A percentile compares a stretch with the other conserved stretches of the same genome.
phyloP scores from a whole-genome alignment of 2,329 filamentous ascomycete genomes.

The Aspergillus sp. region DNA sequence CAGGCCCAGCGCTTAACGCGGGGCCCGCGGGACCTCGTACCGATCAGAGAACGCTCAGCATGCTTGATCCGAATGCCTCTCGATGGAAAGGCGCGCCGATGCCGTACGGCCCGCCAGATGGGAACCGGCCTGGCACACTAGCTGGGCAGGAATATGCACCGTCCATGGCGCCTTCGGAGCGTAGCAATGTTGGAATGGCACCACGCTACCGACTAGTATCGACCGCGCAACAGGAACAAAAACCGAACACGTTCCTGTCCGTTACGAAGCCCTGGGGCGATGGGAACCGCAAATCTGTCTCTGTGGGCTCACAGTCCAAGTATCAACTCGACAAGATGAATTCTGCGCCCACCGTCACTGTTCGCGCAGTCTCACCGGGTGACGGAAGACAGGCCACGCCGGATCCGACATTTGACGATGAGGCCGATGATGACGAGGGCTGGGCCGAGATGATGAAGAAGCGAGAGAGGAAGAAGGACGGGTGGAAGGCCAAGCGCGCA shows the following conservation, averaged over 20 bases:
- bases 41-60: slow-evolving; percentile 64
- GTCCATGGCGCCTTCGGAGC: slow-evolving; percentile 90
- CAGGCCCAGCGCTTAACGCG: slow-evolving; percentile 16
- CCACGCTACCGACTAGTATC: slow-evolving; percentile 86
- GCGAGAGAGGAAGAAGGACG: slow-evolving; percentile 40
- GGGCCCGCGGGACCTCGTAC: slow-evolving; percentile 5
- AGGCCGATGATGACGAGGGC: slow-evolving; percentile 42
- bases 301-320: slow-evolving; percentile 13
- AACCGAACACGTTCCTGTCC: slow-evolving; percentile 23
- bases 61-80: slow-evolving; percentile 58
- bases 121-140: slow-evolving; percentile 15
- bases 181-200: slow-evolving; percentile 85
- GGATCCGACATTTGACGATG: slow-evolving; percentile 21
- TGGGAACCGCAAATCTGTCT: slow-evolving; percentile 22
- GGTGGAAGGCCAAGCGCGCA: slow-evolving; percentile 37
- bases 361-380: slow-evolving; percentile 21
- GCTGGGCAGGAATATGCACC: slow-evolving; percentile 56
- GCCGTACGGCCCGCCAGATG: slow-evolving; percentile 20
- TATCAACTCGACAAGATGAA: slow-evolving; percentile 18
- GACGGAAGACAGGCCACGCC: slow-evolving; percentile 10
- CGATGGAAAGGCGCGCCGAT: slow-evolving; percentile 29
- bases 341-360: slow-evolving; percentile 18
- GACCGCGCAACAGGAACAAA: slow-evolving; percentile 41
- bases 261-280: slow-evolving; percentile 29
- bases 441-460: slow-evolving; percentile 45